phyloP scores from a whole-genome alignment of 1,284 basidiomycete genomes.

The Sporisorium exsertum region DNA sequence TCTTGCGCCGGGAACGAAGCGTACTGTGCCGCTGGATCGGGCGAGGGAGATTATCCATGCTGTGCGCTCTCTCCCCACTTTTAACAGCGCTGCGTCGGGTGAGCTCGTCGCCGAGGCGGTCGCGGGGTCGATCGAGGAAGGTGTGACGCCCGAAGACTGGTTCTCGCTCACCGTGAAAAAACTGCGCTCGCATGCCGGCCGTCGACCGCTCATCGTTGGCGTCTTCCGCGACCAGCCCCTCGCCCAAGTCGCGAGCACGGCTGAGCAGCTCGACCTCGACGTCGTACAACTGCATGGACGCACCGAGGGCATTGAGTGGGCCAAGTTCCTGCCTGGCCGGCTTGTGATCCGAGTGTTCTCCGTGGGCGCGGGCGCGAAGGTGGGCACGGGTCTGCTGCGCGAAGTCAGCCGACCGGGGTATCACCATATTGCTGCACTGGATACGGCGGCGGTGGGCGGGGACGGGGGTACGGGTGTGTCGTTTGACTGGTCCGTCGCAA shows the following conservation, averaged over 20 bases:
- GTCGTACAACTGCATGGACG: conserved; percentile 67
- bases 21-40: conserved; percentile 48
- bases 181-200: conserved; percentile 43
- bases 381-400: conserved; percentile 34
- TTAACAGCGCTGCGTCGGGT: neutral
- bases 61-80: conserved; percentile 48
- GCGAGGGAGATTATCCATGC: conserved; percentile 60
- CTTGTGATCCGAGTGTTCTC: conserved; percentile 65
- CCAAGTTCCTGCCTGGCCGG: conserved; percentile 63
- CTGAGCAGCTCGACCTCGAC: conserved; percentile 57
- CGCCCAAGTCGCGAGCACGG: conserved; percentile 54
- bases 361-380: conserved; percentile 32
- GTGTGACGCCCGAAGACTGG: conserved; percentile 56
- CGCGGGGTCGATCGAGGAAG: conserved; percentile 26
- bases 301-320: conserved; percentile 62
- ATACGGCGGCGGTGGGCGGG: conserved; percentile 49
- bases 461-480: conserved; percentile 61
- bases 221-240: conserved; percentile 67
- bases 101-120: conserved; percentile 3
- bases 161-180: conserved; percentile 55
- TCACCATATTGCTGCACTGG: conserved; percentile 64
- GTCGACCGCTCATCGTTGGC: conserved; percentile 63
- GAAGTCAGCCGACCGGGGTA: conserved; percentile 58
- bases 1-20: conserved; percentile 63
- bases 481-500: conserved; percentile 62